phyloP scores from a whole-genome alignment of 352 stramenopile species.

The Phytophthora cactorum region DNA sequence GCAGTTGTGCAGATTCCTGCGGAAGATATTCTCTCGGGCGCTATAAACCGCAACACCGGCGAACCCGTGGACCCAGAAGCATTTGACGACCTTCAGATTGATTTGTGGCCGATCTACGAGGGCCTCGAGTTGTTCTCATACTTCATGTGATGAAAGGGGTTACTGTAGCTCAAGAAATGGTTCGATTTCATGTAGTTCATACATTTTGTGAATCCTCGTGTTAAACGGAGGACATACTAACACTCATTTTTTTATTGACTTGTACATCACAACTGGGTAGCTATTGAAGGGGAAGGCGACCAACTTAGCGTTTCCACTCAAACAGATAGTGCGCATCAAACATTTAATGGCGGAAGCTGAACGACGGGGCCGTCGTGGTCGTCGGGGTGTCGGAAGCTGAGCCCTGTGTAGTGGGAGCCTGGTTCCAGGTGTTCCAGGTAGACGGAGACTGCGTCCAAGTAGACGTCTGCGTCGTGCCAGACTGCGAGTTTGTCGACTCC shows the following conservation, averaged over 20 bases:
- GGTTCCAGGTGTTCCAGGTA: neutral
- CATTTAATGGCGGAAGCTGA: neutral
- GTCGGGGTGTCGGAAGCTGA: neutral
- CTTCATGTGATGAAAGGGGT: too few species aligned
- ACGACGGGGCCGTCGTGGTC: neutral
- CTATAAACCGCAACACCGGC: too few species aligned
- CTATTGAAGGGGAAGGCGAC: too few species aligned
- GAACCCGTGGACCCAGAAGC: too few species aligned
- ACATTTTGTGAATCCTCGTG: too few species aligned
- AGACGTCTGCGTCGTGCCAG: neutral
- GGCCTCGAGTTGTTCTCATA: too few species aligned
- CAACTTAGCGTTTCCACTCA: neutral
- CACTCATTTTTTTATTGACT: neutral
- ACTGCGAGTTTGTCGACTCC: neutral
- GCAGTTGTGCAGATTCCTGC: too few species aligned
- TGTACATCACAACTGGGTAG: neutral
- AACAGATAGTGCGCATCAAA: neutral
- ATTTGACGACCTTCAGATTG: too few species aligned
- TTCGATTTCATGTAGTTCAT: too few species aligned
- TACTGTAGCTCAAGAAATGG: too few species aligned
- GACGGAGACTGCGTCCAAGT: neutral
- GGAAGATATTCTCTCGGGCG: too few species aligned
- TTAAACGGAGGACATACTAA: neutral
- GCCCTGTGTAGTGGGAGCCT: neutral
- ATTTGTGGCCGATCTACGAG: too few species aligned